Evolutionary conservation across 805 yeast species (phyloP).

Genomic region (Nadsonia fulvescens): DNA sequence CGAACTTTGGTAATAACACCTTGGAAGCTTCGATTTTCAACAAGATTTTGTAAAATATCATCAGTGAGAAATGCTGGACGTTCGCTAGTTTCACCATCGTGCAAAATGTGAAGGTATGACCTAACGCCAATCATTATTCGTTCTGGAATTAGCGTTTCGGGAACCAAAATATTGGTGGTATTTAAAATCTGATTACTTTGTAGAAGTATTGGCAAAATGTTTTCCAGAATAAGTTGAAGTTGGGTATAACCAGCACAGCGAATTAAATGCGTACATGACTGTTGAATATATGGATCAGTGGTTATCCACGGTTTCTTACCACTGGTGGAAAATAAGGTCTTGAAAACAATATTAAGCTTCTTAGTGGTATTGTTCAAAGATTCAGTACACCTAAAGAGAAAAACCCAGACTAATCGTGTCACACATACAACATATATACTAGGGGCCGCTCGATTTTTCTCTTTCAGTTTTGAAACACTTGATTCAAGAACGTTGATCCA

Average conservation of each 20-base stretch:
- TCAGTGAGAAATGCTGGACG: constrained; percentile 63
- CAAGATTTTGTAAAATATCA: constrained; percentile 18
- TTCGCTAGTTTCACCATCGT: constrained; percentile 37
- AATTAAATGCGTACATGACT: constrained; percentile 54
- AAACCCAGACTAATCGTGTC: constrained; percentile 77
- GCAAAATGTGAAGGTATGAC: constrained; percentile 53
- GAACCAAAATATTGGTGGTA: constrained; percentile 23
- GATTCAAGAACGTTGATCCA: constrained; percentile 61
- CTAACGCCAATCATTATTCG: constrained; percentile 49
- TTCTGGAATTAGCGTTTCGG: constrained; percentile 56
- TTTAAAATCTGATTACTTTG: constrained; percentile 14
- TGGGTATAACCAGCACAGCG: constrained; percentile 66
- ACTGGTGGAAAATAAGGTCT: constrained; percentile 24
- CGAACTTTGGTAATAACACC: constrained; percentile 4
- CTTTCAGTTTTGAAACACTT: constrained; percentile 41
- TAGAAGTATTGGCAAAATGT: constrained; percentile 53
- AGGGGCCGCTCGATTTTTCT: constrained; percentile 45
- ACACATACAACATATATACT: constrained; percentile 46
- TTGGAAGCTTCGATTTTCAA: constrained; percentile 1
- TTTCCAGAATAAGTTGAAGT: constrained; percentile 63
- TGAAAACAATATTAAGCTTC: constrained; percentile 48
- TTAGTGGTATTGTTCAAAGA: constrained; percentile 76
- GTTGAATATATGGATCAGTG: constrained; percentile 40
- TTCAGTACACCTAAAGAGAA: constrained; percentile 69
- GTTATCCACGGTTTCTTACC: constrained; percentile 43